A percentile compares a stretch with the other conserved stretches of the same genome.
Evolutionary conservation across 768 basidiomycete species (phyloP).

Genomic region (Xanthoconium purpureum): DNA sequence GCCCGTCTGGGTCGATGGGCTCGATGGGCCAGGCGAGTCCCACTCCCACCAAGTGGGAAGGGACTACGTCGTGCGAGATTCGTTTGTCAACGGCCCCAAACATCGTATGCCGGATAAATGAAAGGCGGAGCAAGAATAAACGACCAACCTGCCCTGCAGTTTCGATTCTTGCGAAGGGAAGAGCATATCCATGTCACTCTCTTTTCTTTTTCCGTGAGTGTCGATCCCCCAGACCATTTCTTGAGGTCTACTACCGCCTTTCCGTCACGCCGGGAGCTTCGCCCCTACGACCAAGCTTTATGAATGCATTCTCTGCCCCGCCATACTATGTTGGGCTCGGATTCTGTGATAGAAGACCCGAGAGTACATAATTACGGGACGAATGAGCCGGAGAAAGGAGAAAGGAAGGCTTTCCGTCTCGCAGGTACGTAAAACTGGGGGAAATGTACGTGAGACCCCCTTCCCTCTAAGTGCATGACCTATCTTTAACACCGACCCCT

Average conservation of each 20-base stretch:
- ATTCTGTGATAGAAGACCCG: background rate
- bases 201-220: constrained; percentile 1
- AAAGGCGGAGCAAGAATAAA: background rate
- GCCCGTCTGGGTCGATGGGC: background rate
- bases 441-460: constrained; percentile 8
- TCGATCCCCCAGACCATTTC: constrained; percentile 14
- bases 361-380: background rate
- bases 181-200: background rate
- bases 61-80: background rate
- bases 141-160: background rate
- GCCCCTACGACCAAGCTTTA: background rate
- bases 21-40: background rate
- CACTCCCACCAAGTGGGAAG: background rate
- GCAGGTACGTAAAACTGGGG: constrained; percentile 16
- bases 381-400: constrained; percentile 1
- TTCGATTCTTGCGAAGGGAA: background rate
- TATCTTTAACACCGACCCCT: background rate
- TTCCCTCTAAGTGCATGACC: background rate
- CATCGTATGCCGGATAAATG: constrained; percentile 12
- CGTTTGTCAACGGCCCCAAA: constrained; percentile 20
- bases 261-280: background rate
- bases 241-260: background rate
- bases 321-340: background rate
- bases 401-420: constrained; percentile 7
- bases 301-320: background rate